These are phyloP conservation scores for Trichoderma sp. DNA, from an alignment of 2,329 filamentous ascomycete species.

Conservation along the genomic window DNA sequence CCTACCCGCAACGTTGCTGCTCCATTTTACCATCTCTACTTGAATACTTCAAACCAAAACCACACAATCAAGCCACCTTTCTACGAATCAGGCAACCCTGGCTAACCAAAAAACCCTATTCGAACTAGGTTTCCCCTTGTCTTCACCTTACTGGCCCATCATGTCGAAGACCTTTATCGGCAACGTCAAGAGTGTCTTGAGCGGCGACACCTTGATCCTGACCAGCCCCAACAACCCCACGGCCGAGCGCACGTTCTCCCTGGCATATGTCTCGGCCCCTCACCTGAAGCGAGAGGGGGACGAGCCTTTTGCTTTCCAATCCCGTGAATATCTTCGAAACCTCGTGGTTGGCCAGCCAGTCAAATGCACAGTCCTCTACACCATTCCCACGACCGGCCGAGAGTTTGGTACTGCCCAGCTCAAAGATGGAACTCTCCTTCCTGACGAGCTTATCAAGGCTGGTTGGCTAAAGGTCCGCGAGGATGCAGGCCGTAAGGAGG, in stretches of 20 bases:
- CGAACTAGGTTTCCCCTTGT: slow-evolving; percentile 25
- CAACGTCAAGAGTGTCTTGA: slow-evolving; percentile 91
- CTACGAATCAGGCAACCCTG: background rate
- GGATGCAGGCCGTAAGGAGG: slow-evolving; percentile 89
- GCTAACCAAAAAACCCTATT: background rate
- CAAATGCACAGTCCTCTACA: slow-evolving; percentile 84
- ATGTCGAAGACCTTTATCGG: slow-evolving; percentile 63
- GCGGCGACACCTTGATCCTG: slow-evolving; percentile 88
- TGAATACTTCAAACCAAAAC: background rate
- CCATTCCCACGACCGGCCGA: slow-evolving; percentile 79
- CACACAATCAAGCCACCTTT: background rate
- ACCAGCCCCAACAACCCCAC: slow-evolving; percentile 78
- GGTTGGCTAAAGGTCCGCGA: slow-evolving; percentile 94
- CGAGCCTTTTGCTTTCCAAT: slow-evolving; percentile 91
- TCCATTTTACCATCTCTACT: background rate
- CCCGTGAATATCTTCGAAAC: slow-evolving; percentile 87
- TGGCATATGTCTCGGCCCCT: slow-evolving; percentile 91
- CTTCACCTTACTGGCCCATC: slow-evolving; percentile 33
- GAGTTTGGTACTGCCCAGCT: slow-evolving; percentile 86
- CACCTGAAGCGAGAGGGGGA: slow-evolving; percentile 86
- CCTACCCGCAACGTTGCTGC: background rate
- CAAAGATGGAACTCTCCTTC: slow-evolving; percentile 74
- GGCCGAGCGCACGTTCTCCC: slow-evolving; percentile 82
- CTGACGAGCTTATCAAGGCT: slow-evolving; percentile 81
- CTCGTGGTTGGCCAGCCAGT: slow-evolving; percentile 84